Evolutionary conservation across 2,329 filamentous ascomycete genomes (phyloP).

Genomic region (Aquanectria penicillioides): DNA sequence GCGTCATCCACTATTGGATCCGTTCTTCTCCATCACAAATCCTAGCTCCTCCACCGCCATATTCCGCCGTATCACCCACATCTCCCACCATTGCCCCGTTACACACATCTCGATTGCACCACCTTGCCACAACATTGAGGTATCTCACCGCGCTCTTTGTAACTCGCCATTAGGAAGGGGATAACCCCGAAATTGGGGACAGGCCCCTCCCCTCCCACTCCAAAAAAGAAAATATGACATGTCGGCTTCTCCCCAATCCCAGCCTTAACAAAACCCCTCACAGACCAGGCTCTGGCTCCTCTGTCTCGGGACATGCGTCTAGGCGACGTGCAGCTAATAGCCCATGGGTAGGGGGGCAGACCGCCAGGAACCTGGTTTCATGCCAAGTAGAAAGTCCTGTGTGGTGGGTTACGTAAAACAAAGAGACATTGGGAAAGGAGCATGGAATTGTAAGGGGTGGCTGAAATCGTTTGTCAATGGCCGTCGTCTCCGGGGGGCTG

Average conservation of each 20-base stretch:
- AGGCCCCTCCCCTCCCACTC: background rate
- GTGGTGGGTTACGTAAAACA: conserved; percentile 14
- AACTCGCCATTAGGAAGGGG: background rate
- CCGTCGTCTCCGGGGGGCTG: no score
- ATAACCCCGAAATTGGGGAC: background rate
- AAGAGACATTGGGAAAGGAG: background rate
- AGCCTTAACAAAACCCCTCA: conserved; percentile 11
- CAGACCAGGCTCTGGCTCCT: background rate
- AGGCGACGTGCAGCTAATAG: conserved; percentile 19
- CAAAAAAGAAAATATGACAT: conserved; percentile 20
- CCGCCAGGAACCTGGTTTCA: conserved; percentile 1
- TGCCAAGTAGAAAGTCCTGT: background rate
- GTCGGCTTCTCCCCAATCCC: background rate
- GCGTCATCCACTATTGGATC: background rate
- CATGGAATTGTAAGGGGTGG: background rate
- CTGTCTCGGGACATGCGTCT: conserved; percentile 20
- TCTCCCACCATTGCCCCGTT: conserved; percentile 19
- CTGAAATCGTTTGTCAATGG: background rate
- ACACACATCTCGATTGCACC: conserved; percentile 43
- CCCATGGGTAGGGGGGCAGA: background rate
- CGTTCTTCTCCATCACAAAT: conserved; percentile 5
- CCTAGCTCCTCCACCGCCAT: conserved; percentile 26
- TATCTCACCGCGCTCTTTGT: background rate
- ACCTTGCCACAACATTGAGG: conserved; percentile 33
- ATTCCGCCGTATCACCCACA: conserved; percentile 1